Evolutionary conservation across 2,329 filamentous ascomycete species (phyloP).

Genomic region (Xylaria hypoxylon): DNA sequence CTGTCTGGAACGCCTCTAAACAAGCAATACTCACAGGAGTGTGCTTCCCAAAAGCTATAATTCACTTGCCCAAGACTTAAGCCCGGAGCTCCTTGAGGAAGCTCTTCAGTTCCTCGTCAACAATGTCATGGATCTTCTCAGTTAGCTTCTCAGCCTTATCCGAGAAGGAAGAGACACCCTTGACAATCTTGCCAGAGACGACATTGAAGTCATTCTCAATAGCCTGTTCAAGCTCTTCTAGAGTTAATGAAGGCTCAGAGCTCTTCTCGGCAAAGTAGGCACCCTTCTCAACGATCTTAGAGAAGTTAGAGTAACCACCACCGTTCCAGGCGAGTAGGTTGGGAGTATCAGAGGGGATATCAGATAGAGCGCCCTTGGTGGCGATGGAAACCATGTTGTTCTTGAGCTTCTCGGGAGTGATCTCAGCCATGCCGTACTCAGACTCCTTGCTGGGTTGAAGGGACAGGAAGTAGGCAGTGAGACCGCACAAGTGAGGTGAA

Average conservation of each 20-base stretch:
- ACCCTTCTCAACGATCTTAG: constrained; percentile 79
- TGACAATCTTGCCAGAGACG: constrained; percentile 67
- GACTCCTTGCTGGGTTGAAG: constrained; percentile 92
- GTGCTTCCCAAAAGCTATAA: constrained; percentile 27
- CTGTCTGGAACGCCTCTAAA: constrained; percentile 36
- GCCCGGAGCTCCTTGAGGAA: constrained; percentile 65
- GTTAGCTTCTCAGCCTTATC: constrained; percentile 71
- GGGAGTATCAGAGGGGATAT: constrained; percentile 86
- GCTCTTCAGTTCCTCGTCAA: constrained; percentile 71
- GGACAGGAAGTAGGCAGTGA: constrained; percentile 97
- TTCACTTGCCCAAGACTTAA: constrained; percentile 43
- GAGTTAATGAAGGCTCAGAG: constrained; percentile 55
- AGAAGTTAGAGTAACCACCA: constrained; percentile 92
- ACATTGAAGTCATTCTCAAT: constrained; percentile 72
- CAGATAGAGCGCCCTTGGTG: constrained; percentile 80
- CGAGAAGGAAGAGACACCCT: constrained; percentile 64
- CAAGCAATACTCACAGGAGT: constrained; percentile 14
- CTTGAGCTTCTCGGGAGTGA: constrained; percentile 96
- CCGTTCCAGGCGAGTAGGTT: constrained; percentile 99
- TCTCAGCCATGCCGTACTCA: constrained; percentile 86
- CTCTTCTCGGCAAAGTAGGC: constrained; percentile 69
- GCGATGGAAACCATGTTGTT: constrained; percentile 84
- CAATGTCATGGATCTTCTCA: constrained; percentile 71
- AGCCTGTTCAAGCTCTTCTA: constrained; percentile 71
- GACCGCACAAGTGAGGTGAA: constrained; percentile 94